Base-by-base conservation (phyloP, 257 asterid species). In the Schizonepeta tenuifolia region DNA sequence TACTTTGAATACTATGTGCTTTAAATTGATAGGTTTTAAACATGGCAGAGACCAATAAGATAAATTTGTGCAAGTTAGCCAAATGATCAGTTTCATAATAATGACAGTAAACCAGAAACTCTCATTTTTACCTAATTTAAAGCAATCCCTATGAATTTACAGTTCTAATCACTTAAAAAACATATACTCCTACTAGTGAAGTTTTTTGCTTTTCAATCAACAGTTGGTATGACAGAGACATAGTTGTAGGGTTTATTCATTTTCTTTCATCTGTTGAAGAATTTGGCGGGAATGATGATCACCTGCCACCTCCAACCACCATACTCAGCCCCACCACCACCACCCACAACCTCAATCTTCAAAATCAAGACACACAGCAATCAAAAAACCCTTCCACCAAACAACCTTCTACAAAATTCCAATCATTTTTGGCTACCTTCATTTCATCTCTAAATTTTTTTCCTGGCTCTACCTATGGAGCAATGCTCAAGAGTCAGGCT, bases 231-330 rank as follows among this genome's bases (percentile, higher is more conserved):
- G 82, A 86, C 47, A 79, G 65, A 73, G 78, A 79, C 71, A 65
- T 60, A 73, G 81, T 38, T 76, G 65, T 73, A 65, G 62, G 70
- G 79, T 51, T 59, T 40, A 50, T 66, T 49, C 53, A 18, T 0
- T 50, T 72, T 40, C 51, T 20, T 50, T n/a, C 63, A 50, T 66
- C 79, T 49, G 81, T 75, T 80, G 79, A 80, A 77, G 79, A 59
- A 79, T 80, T 73, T 79, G 84, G 84, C 74, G 74, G 84, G 83
- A 82, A 77, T 77, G 91, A 84, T 81, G 80, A 82, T 77, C 84
- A 91, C 88, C 93, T 61, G 85, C 90, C 90, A 85, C 82, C 93
- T 83, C 70, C 84, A 87, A 89, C 87, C 84, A 86, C 94, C 83
- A 60, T 75, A 11, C 81, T 69, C 88, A 55, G 75, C 85, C 90